Evolutionary conservation across 2,329 filamentous ascomycete genomes (phyloP).

Genomic region (Coniella lustricola): DNA sequence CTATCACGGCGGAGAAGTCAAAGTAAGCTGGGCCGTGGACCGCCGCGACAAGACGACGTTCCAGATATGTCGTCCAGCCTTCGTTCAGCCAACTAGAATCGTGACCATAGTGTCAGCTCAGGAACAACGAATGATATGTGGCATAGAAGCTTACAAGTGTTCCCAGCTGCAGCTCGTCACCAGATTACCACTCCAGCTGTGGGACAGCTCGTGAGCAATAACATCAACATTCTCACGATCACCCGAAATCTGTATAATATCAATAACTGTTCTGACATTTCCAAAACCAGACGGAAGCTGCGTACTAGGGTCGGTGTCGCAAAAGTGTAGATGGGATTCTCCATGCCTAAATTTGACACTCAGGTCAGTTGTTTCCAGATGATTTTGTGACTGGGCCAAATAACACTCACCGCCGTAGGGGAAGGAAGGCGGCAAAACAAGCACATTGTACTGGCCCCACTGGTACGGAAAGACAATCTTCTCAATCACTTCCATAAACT

Average conservation of each 20-base stretch:
- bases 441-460: conserved; percentile 93
- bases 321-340: conserved; percentile 92
- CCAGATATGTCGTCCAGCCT: conserved; percentile 93
- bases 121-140: background rate
- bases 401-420: conserved; percentile 65
- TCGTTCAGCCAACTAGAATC: conserved; percentile 62
- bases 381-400: too few species aligned
- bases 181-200: conserved; percentile 84
- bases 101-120: conserved; percentile 8
- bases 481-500: conserved; percentile 83
- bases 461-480: conserved; percentile 76
- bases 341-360: conserved; percentile 52
- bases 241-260: conserved; percentile 62
- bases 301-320: conserved; percentile 48
- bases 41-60: conserved; percentile 70
- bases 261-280: conserved; percentile 40
- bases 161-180: conserved; percentile 76
- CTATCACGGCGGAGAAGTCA: conserved; percentile 92
- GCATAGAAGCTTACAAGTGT: conserved; percentile 53
- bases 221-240: conserved; percentile 90
- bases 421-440: conserved; percentile 84
- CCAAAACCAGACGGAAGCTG: background rate
- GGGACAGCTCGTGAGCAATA: conserved; percentile 76
- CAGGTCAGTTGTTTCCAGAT: conserved; percentile 7
- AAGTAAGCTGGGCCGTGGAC: conserved; percentile 80